Conservation (phyloP, 352 stramenopile species). For the Pythium biforme region DNA sequence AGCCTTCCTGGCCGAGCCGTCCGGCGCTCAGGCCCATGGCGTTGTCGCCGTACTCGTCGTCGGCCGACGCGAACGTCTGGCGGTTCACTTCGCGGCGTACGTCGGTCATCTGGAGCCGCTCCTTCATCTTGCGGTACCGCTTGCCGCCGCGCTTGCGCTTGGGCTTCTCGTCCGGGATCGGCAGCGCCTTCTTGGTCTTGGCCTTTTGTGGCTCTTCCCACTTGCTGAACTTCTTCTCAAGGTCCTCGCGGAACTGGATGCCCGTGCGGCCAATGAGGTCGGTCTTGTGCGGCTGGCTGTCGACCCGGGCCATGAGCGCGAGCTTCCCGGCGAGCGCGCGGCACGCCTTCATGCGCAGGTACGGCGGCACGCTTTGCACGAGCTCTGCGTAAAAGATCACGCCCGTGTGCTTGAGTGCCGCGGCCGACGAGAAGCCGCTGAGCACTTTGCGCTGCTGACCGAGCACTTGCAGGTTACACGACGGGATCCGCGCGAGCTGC, state of each 20-base stretch:
- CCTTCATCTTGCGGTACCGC: conserved; percentile 96
- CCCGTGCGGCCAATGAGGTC: conserved; percentile 69
- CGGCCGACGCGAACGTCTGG: conserved; percentile 91
- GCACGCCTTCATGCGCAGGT: conserved; percentile 93
- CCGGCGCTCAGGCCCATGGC: conserved; percentile 96
- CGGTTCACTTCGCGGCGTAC: conserved; percentile 97
- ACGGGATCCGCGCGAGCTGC: conserved; percentile 93
- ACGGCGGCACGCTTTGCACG: conserved; percentile 87
- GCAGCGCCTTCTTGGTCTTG: conserved; percentile 96
- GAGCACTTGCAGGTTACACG: conserved; percentile 97
- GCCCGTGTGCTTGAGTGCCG: conserved; percentile 90
- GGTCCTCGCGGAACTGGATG: conserved; percentile 84
- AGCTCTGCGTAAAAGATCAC: conserved; percentile 94
- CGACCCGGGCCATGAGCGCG: conserved; percentile 91
- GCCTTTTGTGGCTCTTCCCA: conserved; percentile 97
- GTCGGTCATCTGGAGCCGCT: conserved; percentile 97
- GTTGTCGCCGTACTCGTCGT: conserved; percentile 97
- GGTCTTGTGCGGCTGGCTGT: conserved; percentile 87
- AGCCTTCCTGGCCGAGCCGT: conserved; percentile 89
- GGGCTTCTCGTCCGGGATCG: conserved; percentile 94
- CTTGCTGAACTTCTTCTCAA: conserved; percentile 96
- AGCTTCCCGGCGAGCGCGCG: conserved; percentile 91
- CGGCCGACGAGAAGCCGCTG: conserved; percentile 84
- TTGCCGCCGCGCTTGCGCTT: conserved; percentile 93
- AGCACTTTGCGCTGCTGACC: conserved; percentile 94